Conservation (phyloP, 2,329 filamentous ascomycete species). For the Penicillium sp. region DNA sequence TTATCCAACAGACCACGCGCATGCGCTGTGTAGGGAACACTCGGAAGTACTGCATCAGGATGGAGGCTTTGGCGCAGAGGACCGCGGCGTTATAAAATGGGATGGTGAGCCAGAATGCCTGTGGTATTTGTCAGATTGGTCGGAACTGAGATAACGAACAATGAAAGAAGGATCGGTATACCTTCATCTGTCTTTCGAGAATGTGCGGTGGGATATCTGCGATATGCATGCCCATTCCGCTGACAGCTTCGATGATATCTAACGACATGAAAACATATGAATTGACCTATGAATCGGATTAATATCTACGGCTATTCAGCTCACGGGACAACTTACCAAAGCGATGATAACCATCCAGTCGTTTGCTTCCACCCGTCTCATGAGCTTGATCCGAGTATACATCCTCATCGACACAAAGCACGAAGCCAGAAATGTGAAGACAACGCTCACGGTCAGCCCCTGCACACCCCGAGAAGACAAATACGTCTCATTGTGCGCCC, state of each 20-base stretch:
- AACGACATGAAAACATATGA: conserved; percentile 39
- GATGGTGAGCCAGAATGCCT: conserved; percentile 43
- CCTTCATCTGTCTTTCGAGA: conserved; percentile 37
- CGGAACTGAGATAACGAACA: neutral
- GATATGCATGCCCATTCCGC: conserved; percentile 39
- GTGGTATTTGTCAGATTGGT: neutral
- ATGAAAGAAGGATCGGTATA: conserved; percentile 8
- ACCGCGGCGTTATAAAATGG: conserved; percentile 42
- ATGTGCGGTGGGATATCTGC: conserved; percentile 33
- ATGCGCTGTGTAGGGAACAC: conserved; percentile 43
- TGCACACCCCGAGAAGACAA: conserved; percentile 30
- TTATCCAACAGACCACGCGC: conserved; percentile 39
- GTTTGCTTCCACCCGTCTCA: conserved; percentile 37
- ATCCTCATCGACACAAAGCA: conserved; percentile 33
- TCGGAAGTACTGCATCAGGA: conserved; percentile 53
- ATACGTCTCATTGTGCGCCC: conserved; percentile 18
- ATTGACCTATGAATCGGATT: conserved; percentile 24
- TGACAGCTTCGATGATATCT: conserved; percentile 36
- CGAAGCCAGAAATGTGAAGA: conserved; percentile 35
- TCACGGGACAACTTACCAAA: conserved; percentile 26
- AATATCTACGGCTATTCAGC: neutral
- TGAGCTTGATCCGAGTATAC: conserved; percentile 34
- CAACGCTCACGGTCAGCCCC: conserved; percentile 31
- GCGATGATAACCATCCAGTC: conserved; percentile 41
- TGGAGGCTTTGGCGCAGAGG: conserved; percentile 49